Conservation (phyloP, 495 filamentous ascomycete species). For the Aspergillus ellipticus region DNA sequence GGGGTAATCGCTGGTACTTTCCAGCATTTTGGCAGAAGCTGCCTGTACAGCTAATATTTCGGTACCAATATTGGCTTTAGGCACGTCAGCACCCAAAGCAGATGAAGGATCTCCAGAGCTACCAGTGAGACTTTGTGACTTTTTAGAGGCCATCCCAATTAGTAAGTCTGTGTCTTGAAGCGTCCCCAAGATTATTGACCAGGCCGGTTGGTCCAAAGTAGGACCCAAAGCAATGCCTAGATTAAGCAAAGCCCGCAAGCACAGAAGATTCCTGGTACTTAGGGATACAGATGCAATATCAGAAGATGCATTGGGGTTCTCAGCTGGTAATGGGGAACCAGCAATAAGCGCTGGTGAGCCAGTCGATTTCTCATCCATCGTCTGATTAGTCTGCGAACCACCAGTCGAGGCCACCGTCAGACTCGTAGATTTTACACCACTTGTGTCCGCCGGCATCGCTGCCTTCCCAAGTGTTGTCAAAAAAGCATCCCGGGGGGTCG, state of each 20-base stretch:
- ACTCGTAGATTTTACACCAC: slow-evolving; percentile 37
- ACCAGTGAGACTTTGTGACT: slow-evolving; percentile 26
- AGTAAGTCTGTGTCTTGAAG: slow-evolving; percentile 87
- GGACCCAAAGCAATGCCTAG: slow-evolving; percentile 92
- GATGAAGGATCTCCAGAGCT: slow-evolving; percentile 25
- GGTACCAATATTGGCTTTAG: slow-evolving; percentile 58
- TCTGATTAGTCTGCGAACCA: slow-evolving; percentile 20
- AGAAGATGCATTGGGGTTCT: slow-evolving; percentile 17
- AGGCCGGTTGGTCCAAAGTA: slow-evolving; percentile 70
- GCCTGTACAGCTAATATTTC: slow-evolving; percentile 86
- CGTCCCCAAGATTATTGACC: slow-evolving; percentile 87
- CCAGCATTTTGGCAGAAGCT: slow-evolving; percentile 82
- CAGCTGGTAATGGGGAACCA: slow-evolving; percentile 17
- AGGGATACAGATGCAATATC: slow-evolving; percentile 48
- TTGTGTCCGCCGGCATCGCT: slow-evolving; percentile 74
- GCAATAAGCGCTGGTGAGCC: slow-evolving; percentile 20
- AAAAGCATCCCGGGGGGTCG: slow-evolving; percentile 89
- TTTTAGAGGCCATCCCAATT: slow-evolving; percentile 55
- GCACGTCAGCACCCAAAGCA: slow-evolving; percentile 42
- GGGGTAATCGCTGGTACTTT: slow-evolving; percentile 85
- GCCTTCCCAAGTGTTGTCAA: slow-evolving; percentile 90
- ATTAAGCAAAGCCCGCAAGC: slow-evolving; percentile 84
- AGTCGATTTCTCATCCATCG: slow-evolving; percentile 39
- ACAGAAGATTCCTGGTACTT: slow-evolving; percentile 84
- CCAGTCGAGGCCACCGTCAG: slow-evolving; percentile 34